Evolutionary conservation across 1,284 basidiomycete genomes (phyloP).

Genomic region (Kwoniella shivajii): DNA sequence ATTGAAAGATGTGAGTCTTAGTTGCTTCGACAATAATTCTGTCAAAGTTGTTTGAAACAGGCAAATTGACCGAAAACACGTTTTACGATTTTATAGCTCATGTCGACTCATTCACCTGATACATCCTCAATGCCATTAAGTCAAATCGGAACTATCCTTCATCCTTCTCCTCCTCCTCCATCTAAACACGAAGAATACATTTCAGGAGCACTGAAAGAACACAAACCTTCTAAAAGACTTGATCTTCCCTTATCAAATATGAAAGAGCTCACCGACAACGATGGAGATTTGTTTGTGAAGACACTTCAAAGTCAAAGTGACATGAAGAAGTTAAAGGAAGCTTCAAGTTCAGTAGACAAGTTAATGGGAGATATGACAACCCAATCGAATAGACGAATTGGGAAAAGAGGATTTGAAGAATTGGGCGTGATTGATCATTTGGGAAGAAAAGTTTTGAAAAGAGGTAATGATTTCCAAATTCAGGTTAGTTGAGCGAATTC

Average conservation of each 20-base stretch:
- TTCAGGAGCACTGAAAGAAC: constrained; percentile 1
- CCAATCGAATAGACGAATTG: not conserved
- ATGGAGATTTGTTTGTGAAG: too few relatives aligned
- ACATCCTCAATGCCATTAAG: not conserved
- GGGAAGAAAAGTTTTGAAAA: constrained; percentile 13
- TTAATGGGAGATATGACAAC: too few relatives aligned
- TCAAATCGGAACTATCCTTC: constrained; percentile 1
- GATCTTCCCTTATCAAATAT: not conserved
- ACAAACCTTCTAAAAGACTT: not conserved
- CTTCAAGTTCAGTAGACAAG: too few relatives aligned
- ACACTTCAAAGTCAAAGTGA: not conserved
- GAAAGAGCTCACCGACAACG: not conserved
- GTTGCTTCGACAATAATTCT: not conserved
- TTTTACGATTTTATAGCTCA: not conserved
- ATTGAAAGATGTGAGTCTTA: constrained; percentile 9
- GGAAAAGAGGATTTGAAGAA: not conserved
- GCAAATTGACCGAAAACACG: too few relatives aligned
- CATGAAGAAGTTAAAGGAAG: too few relatives aligned
- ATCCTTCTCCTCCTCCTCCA: not conserved
- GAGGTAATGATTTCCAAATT: constrained; percentile 12
- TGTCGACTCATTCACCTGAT: not conserved
- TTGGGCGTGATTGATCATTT: constrained; percentile 7
- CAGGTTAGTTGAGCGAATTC: too few relatives aligned
- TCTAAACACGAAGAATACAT: constrained; percentile 6
- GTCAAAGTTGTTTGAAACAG: too few relatives aligned